Evolutionary conservation across 2,329 filamentous ascomycete species (phyloP), one percentile per base, ranked within the genome.

Genomic region (Monosporascus sp.): DNA sequence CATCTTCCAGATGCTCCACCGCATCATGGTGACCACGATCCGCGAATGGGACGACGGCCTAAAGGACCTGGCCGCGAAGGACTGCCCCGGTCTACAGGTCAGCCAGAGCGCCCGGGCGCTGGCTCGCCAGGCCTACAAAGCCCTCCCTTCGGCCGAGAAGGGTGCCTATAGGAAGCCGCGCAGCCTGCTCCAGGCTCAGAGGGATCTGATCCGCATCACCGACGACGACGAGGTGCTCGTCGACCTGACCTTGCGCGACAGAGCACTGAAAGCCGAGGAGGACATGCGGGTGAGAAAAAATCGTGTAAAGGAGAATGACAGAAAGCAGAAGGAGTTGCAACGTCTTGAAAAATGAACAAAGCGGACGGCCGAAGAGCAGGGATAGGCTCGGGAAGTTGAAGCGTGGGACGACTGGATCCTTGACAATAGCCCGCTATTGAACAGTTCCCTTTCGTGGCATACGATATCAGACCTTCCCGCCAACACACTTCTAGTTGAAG

Each of bases 1-100:
- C 1, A 2, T 61, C 0, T 62, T 60, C 51, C 50, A 58, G 9
- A 56, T 58, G 50, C 57, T 61, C 2, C 57, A 64, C 48, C 58
- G 60, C 1, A 54, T 61, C 42, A 50, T 63, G 9, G 9, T 64
- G 6, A 55, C 50, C 17, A 56, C 59, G 47, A 46, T 64, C 3
- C 53, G 60, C 15, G 39, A 36, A 1, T 62, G 62, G 62, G 53
- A 55, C 22, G n/a, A 25, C 3, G 25, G 25, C 2, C 22, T 64
- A 1, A 9, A n/a, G 7, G 14, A 17, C 2, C 48, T 64, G 1
- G 54, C 54, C 5, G 38, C 15, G n/a, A 36, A 52, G 5, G 62
- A 64, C 48, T 63, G 60, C 18, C 59, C 57, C 1, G 53, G 51
- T 1, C 7, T n/a, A 17, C 15, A 14, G 3, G 45, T 60, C 11